A percentile compares a stretch with the other conserved stretches of the same genome.
Evolutionary conservation across 306 rosid genomes (phyloP).

Genomic region (Cicer pinnatifidum): DNA sequence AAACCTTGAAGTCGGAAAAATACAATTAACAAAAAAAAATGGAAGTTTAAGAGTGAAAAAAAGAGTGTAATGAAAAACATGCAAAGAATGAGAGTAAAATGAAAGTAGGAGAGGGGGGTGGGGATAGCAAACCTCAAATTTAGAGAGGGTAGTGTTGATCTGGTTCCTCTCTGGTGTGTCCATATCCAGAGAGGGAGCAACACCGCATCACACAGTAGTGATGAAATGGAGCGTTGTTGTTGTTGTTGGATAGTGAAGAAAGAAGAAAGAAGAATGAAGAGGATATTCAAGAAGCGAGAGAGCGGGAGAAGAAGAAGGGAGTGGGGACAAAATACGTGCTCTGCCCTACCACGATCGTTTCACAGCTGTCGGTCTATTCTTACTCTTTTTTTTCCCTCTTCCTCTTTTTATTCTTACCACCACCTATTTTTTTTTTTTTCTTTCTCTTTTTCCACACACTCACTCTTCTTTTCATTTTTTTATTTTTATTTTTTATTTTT

Average conservation of each 20-base stretch:
- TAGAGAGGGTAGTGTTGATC: slow-evolving; percentile 63
- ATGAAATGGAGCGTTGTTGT: neutral
- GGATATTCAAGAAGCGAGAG: slow-evolving; percentile 28
- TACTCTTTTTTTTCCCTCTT: neutral
- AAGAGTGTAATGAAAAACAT: slow-evolving; percentile 37
- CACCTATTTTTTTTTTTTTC: neutral
- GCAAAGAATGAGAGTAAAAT: slow-evolving; percentile 2
- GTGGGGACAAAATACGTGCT: slow-evolving; percentile 37
- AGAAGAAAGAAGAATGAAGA: neutral
- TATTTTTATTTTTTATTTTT: no score
- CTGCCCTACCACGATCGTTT: slow-evolving; percentile 19
- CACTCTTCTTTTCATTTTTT: neutral
- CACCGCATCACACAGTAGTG: slow-evolving; percentile 7
- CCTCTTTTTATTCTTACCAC: no score
- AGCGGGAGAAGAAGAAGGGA: slow-evolving; percentile 45
- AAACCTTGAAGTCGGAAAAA: neutral
- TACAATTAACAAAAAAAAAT: neutral
- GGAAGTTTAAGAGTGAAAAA: neutral
- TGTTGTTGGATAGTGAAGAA: neutral
- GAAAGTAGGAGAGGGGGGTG: neutral
- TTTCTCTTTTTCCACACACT: neutral
- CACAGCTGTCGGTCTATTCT: slow-evolving; percentile 41
- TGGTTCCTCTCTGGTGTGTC: slow-evolving; percentile 88
- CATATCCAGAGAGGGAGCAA: slow-evolving; percentile 59
- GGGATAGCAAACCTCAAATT: slow-evolving; percentile 61